Base-by-base conservation (phyloP, 2,329 filamentous ascomycete species). In the Pseudogymnoascus pannorum region DNA sequence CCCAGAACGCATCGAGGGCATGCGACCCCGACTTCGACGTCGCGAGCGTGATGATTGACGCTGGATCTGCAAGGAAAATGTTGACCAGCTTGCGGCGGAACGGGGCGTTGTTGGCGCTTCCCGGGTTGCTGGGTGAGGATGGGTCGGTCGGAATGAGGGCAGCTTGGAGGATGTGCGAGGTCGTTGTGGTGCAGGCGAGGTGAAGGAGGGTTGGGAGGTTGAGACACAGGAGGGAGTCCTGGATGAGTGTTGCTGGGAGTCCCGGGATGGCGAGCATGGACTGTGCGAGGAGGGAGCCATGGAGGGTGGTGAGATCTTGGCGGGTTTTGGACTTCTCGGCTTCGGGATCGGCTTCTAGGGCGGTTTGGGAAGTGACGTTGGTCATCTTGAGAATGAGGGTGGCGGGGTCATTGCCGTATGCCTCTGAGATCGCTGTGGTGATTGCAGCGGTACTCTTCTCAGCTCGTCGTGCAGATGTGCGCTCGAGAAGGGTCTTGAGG, bases 231-330 rank as follows among this genome's bases (percentile, higher is more conserved):
- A 94, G 75, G n/a, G 87, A 84, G 14, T 86, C 82, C 71, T 94
- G 90, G 31, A 96, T 82, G 9, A 92, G 80, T 58, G 84, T 84
- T 61, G 83, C 81, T 1, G 92, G 78, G 1, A 81, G 74, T 0
- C 91, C 91, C 0, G 89, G 83, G 24, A 91, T 87, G 6, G 83
- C 77, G 58, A 97, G 84, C 78, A 99, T 88, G 3, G 88, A 78
- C 64, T 94, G 87, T 7, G 89, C 87, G 26, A 99, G 81, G 54
- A 96, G 81, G 18, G 90, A 91, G 63, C 88, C 91, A 76, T 99
- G 92, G 72, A 91, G 74, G 79, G 35, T 74, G 72, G 59, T 69
- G 71, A 66, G 63, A n/a, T 66, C 64, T 44, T 71, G 62, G 73
- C 72, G 64, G 73, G 73, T 65, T 69, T 70, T 44, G 5, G 29